Percentiles rank a stretch among this genome's conserved stretches.
Conservation (phyloP, 441 rosid genomes). For the Heliophila coronopifolia region DNA sequence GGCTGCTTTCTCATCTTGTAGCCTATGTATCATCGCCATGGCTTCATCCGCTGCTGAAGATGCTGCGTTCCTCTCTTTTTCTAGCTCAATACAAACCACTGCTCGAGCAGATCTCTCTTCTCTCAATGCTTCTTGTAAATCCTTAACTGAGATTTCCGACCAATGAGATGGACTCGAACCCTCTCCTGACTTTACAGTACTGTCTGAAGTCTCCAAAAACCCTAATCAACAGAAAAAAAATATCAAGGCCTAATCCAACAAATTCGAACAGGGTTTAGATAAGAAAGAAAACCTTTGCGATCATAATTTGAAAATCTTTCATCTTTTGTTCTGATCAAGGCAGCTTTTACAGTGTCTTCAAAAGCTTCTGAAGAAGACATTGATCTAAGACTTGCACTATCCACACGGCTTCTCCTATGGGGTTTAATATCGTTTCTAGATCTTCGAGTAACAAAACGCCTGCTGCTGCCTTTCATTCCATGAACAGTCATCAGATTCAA, state of each 20-base stretch:
- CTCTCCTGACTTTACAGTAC: slow-evolving; percentile 27
- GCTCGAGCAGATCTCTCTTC: slow-evolving; percentile 39
- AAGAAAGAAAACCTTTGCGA: slow-evolving; percentile 20
- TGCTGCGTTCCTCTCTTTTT: slow-evolving; percentile 72
- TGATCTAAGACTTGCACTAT: slow-evolving; percentile 24
- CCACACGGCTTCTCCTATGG: slow-evolving; percentile 31
- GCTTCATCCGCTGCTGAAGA: slow-evolving; percentile 78
- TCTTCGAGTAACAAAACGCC: slow-evolving; percentile 35
- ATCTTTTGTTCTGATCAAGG: slow-evolving; percentile 24
- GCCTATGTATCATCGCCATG: slow-evolving; percentile 67
- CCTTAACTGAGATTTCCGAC: slow-evolving; percentile 31
- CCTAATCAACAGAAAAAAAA: not conserved
- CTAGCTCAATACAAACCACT: slow-evolving; percentile 55
- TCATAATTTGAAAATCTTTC: slow-evolving; percentile 25
- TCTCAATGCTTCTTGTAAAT: slow-evolving; percentile 39
- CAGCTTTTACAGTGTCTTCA: slow-evolving; percentile 20
- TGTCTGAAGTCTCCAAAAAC: slow-evolving; percentile 31
- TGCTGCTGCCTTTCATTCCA: slow-evolving; percentile 29
- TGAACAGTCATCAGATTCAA: slow-evolving; percentile 13
- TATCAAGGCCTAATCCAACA: not conserved
- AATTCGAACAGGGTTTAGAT: slow-evolving; percentile 10
- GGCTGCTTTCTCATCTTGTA: slow-evolving; percentile 56
- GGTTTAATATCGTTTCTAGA: slow-evolving; percentile 36
- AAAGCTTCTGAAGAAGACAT: slow-evolving; percentile 36
- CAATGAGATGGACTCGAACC: slow-evolving; percentile 21